Base-by-base conservation (phyloP, 441 rosid species). In the Populus hybrid region DNA sequence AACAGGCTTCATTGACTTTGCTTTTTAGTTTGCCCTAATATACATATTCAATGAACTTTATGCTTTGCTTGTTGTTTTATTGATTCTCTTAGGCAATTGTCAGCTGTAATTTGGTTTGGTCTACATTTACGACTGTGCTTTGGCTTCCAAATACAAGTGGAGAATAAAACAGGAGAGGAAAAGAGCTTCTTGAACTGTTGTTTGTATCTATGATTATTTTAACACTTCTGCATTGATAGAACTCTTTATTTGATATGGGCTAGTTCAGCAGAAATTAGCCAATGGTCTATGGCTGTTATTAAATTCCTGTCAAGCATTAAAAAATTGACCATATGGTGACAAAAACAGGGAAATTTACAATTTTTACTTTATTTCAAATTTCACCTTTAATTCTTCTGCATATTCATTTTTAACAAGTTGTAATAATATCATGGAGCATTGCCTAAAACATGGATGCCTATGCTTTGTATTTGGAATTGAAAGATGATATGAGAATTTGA, bases 391-490 rank as follows among this genome's bases (percentile, higher is more conserved):
- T 21, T 76, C 38, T 53, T 72, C 38, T 35, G 35, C 42, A 16
- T 68, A 30, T 53, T 42, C 57, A 8, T 1, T 68, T 26, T 69
- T 16, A 7, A 19, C 18, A 9, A 35, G 34, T 35, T 57, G 68
- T 12, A 70, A 69, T 8, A n/a, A 10, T 21, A 4, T 4, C 7
- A 34, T 23, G 59, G 9, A 19, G 63, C 24, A 57, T 57, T 36
- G 63, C 11, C 32, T 1, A 23, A 57, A 19, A 50, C 59, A 53
- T 36, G 26, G 10, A 21, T 59, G 40, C 61, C 8, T 34, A 24
- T 36, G 74, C 36, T 59, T 18, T 76, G 35, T 26, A 36, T 46
- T 69, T 38, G 70, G 74, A 72, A 40, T 68, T 42, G 71, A 36
- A 69, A 19, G 38, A 4, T 64, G 61, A 4, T 12, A 46, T 46